Evolutionary conservation across 2,329 filamentous ascomycete species (phyloP).

Genomic region (Penicillium janthinellum): DNA sequence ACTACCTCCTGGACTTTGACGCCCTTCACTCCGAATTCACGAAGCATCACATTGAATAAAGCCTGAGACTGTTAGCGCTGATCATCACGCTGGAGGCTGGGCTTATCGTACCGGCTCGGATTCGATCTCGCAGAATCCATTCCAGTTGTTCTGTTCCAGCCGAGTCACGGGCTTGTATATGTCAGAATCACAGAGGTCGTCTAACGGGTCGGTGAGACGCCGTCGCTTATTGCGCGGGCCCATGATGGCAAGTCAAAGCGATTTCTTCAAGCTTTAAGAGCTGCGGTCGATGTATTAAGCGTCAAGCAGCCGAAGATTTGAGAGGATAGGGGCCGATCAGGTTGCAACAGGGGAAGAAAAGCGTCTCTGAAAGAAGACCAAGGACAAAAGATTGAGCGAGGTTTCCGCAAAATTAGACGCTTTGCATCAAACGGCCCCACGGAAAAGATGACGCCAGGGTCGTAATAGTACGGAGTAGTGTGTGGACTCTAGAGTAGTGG

Average conservation of each 20-base stretch:
- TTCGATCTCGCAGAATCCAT: constrained; percentile 69
- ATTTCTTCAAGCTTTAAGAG: neutral
- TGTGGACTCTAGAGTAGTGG: neutral
- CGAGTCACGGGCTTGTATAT: constrained; percentile 35
- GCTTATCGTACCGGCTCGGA: constrained; percentile 72
- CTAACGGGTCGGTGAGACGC: constrained; percentile 26
- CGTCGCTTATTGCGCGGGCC: constrained; percentile 32
- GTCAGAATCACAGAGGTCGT: constrained; percentile 27
- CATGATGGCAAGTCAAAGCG: constrained; percentile 26
- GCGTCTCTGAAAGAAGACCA: neutral
- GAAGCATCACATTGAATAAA: constrained; percentile 83
- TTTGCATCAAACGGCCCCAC: neutral
- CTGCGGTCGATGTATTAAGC: neutral
- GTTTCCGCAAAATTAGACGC: neutral
- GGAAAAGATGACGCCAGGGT: neutral
- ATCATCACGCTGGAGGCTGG: neutral
- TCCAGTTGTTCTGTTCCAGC: constrained; percentile 47
- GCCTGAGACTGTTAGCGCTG: constrained; percentile 51
- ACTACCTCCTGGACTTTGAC: constrained; percentile 78
- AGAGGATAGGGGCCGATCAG: too few relatives aligned
- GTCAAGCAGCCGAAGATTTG: neutral
- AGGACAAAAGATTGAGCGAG: neutral
- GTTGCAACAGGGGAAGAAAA: neutral
- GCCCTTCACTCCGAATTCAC: constrained; percentile 72
- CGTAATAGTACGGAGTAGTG: neutral